These are phyloP conservation scores for Metschnikowia orientalis DNA, from an alignment of 805 yeast genomes.

Conservation along the genomic window DNA sequence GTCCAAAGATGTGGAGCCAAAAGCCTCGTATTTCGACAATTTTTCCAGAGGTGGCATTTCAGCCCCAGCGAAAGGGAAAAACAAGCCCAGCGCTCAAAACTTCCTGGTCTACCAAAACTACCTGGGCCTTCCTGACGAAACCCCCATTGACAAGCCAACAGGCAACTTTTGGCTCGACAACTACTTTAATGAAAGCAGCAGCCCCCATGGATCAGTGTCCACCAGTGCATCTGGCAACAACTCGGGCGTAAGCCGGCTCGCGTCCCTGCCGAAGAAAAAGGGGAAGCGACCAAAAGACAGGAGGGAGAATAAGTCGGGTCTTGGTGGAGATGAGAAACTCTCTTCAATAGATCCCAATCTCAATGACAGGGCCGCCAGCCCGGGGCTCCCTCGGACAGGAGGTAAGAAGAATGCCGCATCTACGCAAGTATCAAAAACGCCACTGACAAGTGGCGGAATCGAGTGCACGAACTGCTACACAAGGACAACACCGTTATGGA, in stretches of 20 bases:
- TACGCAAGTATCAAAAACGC: constrained; percentile 1
- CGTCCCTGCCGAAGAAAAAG: constrained; percentile 10
- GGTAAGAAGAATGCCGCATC: constrained; percentile 2
- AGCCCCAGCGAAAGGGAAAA: background rate
- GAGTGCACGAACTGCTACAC: constrained; percentile 88
- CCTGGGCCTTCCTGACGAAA: too few species aligned
- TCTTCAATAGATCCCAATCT: background rate
- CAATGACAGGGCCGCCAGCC: background rate
- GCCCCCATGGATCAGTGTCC: constrained; percentile 11
- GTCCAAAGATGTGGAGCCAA: constrained; percentile 3
- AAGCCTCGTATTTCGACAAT: constrained; percentile 2
- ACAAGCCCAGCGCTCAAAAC: constrained; percentile 1
- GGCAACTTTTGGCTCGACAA: constrained; percentile 5
- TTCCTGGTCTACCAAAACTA: too few species aligned
- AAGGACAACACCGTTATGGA: constrained; percentile 90
- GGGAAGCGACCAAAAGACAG: constrained; percentile 10
- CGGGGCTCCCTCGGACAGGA: constrained; percentile 7
- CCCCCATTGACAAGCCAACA: background rate
- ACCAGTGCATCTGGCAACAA: constrained; percentile 12
- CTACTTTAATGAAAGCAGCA: constrained; percentile 6
- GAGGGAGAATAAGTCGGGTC: background rate
- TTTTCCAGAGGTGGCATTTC: background rate
- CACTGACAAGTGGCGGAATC: constrained; percentile 11
- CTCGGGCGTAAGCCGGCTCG: constrained; percentile 8
- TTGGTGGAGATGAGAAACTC: background rate